Evolutionary conservation across 2,329 filamentous ascomycete genomes (phyloP).

Genomic region (Cryphonectria nitschkei): DNA sequence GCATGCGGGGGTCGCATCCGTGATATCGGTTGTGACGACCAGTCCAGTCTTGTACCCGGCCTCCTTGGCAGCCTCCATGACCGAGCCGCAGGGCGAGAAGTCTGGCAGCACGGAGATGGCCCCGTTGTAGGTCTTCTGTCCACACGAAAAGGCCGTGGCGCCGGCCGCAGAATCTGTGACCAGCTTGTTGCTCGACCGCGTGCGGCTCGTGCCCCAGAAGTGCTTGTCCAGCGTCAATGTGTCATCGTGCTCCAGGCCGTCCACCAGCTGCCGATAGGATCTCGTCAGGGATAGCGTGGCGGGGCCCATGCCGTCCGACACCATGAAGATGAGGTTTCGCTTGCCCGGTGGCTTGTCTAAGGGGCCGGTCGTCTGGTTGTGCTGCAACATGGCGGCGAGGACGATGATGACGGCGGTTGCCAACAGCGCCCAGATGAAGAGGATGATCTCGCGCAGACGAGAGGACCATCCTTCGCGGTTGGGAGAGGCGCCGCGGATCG

Average conservation of each 20-base stretch:
- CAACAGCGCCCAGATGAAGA: slow-evolving; percentile 82
- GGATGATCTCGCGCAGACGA: slow-evolving; percentile 69
- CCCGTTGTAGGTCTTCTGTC: slow-evolving; percentile 92
- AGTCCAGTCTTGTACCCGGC: slow-evolving; percentile 91
- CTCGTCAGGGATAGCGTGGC: slow-evolving; percentile 86
- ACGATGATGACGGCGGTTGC: slow-evolving; percentile 80
- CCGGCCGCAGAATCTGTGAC: slow-evolving; percentile 97
- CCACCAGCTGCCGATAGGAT: slow-evolving; percentile 78
- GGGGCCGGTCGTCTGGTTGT: slow-evolving; percentile 59
- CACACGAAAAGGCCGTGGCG: slow-evolving; percentile 94
- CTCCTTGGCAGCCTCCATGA: slow-evolving; percentile 88
- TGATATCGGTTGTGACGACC: slow-evolving; percentile 92
- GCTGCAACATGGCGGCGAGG: slow-evolving; percentile 76
- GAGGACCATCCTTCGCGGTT: slow-evolving; percentile 30
- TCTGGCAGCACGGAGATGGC: slow-evolving; percentile 90
- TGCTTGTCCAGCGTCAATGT: slow-evolving; percentile 82
- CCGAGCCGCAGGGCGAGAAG: slow-evolving; percentile 85
- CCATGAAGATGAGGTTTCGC: slow-evolving; percentile 97
- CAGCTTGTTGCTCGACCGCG: slow-evolving; percentile 79
- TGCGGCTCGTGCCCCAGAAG: slow-evolving; percentile 87
- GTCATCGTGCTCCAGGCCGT: slow-evolving; percentile 73
- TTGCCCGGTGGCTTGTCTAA: slow-evolving; percentile 59
- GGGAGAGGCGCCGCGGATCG: slow-evolving; percentile 35
- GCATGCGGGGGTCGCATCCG: slow-evolving; percentile 93
- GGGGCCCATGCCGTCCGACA: slow-evolving; percentile 97